A percentile compares a stretch with the other conserved stretches of the same genome.
Conservation (phyloP, 345 rosid genomes). For the Citrus medica region DNA sequence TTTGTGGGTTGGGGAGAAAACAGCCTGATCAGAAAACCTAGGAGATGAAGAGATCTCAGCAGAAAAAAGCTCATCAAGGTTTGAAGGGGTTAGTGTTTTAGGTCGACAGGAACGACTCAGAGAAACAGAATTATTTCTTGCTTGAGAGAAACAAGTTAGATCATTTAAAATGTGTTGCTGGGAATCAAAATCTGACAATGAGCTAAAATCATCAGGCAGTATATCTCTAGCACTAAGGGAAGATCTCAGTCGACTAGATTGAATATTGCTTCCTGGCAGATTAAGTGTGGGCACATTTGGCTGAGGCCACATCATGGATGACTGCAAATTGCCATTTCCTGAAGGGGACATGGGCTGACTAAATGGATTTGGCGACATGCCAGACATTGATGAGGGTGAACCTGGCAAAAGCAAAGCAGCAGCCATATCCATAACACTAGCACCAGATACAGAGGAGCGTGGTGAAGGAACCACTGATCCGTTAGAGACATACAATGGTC, state of each 20-base stretch:
- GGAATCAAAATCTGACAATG: slow-evolving; percentile 40
- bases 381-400: slow-evolving; percentile 43
- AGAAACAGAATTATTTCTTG: slow-evolving; percentile 20
- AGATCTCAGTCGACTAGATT: slow-evolving; percentile 57
- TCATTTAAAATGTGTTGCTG: slow-evolving; percentile 40
- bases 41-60: slow-evolving; percentile 43
- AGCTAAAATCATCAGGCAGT: slow-evolving; percentile 25
- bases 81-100: slow-evolving; percentile 39
- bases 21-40: slow-evolving; percentile 37
- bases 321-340: slow-evolving; percentile 27
- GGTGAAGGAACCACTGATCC: slow-evolving; percentile 52
- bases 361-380: slow-evolving; percentile 34
- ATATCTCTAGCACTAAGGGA: slow-evolving; percentile 46
- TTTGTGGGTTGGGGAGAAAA: slow-evolving; percentile 47
- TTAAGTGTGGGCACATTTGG: slow-evolving; percentile 46
- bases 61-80: slow-evolving; percentile 45
- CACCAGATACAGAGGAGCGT: slow-evolving; percentile 33
- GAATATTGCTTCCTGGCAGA: slow-evolving; percentile 42
- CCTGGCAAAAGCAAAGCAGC: slow-evolving; percentile 42
- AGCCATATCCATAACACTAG: slow-evolving; percentile 49
- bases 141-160: slow-evolving; percentile 28
- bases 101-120: slow-evolving; percentile 25
- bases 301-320: slow-evolving; percentile 41
- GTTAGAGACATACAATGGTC: slow-evolving; percentile 42
- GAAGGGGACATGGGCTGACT: slow-evolving; percentile 42